These are phyloP conservation scores for Crithidia expoeki DNA, from an alignment of 208 protist species.

Conservation along the genomic window DNA sequence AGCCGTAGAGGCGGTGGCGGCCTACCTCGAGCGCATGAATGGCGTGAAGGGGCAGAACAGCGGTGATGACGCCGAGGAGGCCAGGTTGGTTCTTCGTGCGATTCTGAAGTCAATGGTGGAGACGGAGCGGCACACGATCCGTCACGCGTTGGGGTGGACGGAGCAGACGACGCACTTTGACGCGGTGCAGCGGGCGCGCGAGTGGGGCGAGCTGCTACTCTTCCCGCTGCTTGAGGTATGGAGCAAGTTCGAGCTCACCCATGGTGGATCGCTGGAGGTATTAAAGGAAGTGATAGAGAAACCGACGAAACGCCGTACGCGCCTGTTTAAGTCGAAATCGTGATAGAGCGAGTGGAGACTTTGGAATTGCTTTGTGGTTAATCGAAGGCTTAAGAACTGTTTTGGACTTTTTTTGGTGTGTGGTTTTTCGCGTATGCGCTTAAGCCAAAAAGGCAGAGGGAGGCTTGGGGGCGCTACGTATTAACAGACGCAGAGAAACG, in stretches of 20 bases:
- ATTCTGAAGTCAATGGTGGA: constrained; percentile 62
- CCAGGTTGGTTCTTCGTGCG: constrained; percentile 35
- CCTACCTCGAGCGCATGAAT: constrained; percentile 33
- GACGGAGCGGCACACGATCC: constrained; percentile 48
- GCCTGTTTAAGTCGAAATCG: constrained; percentile 57
- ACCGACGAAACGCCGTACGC: constrained; percentile 63
- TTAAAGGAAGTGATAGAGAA: constrained; percentile 48
- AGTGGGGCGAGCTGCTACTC: constrained; percentile 72
- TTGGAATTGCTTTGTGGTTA: too few relatives aligned
- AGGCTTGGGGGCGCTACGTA: too few relatives aligned
- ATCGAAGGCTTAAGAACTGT: too few relatives aligned
- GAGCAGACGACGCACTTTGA: constrained; percentile 58
- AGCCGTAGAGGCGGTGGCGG: constrained; percentile 67
- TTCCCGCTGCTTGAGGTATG: constrained; percentile 68
- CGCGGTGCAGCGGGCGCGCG: constrained; percentile 45
- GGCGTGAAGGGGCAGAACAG: constrained; percentile 1
- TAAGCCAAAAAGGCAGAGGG: too few relatives aligned
- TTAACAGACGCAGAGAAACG: too few relatives aligned
- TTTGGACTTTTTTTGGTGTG: too few relatives aligned
- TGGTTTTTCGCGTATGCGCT: too few relatives aligned
- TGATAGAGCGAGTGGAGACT: too few relatives aligned
- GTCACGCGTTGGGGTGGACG: constrained; percentile 41
- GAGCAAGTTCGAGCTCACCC: constrained; percentile 71
- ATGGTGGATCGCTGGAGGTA: constrained; percentile 58
- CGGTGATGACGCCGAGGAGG: neutral